Base-by-base conservation (phyloP, 148 eudicot genomes). In the Polygonum aviculare region DNA sequence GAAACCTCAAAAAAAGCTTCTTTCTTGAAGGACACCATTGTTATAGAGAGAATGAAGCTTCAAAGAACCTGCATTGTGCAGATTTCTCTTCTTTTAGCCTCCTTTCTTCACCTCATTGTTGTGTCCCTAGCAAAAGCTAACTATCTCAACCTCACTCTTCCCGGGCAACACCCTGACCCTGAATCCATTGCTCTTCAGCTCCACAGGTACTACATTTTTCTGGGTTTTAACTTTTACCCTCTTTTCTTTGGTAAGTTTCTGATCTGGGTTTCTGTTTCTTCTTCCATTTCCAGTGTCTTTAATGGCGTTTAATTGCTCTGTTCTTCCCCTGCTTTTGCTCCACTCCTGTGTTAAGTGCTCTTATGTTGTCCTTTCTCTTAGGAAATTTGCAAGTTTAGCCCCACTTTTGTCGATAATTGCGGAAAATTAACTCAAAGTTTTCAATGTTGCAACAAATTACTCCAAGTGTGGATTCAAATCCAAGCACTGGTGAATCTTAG, bases 161-260 rank as follows among this genome's bases (percentile, higher is more conserved):
- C 93, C 44, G 91, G 91, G 1, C 97, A 90, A 63, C 98, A 94
- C 75, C 98, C 98, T n/a, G 72, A 84, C 81, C 98, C 98, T 73
- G 97, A 95, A 47, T 74, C 85, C 51, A 86, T 95, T 57, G 94
- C 84, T 73, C 86, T 77, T 10, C 80, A 92, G 26, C 83, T 95
- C 74, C 92, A 89, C 35, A 88, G 97, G 98, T 93, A 84, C 67
- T 69, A 3, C 10, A 38, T 21, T 33, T 71, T 19, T 71, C 0
- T 22, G 16, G 4, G 6, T 39, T 70, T 16, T 8, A 0, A 39
- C 16, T 70, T 19, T 33, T 14, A 35, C 8, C 15, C 12, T 31
- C 41, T 4, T 54, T 10, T 10, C 12, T 1, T 10, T 47, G 5
- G 1, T 1, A 11, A 52, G 12, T 11, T 60, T 60, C 38, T 60